These are phyloP conservation scores for Xylaria hypoxylon DNA, from an alignment of 2,329 filamentous ascomycete genomes.

Conservation along the genomic window DNA sequence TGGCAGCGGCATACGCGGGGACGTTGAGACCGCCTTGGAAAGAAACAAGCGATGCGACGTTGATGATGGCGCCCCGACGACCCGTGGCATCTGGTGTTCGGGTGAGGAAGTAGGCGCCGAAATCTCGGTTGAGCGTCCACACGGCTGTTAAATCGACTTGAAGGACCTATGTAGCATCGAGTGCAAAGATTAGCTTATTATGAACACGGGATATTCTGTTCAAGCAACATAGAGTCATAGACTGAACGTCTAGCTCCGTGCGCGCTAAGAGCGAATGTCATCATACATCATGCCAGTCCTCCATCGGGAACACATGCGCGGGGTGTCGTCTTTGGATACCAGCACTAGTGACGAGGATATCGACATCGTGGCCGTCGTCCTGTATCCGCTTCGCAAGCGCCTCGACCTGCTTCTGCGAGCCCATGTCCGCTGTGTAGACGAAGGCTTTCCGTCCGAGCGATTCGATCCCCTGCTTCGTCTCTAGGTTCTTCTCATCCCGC, in stretches of 20 bases:
- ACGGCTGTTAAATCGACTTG: slow-evolving; percentile 88
- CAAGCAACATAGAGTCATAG: not conserved
- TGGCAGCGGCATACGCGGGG: slow-evolving; percentile 86
- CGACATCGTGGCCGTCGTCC: slow-evolving; percentile 71
- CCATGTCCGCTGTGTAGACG: slow-evolving; percentile 77
- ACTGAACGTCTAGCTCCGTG: not conserved
- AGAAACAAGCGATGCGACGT: slow-evolving; percentile 81
- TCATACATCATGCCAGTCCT: slow-evolving; percentile 79
- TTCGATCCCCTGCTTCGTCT: slow-evolving; percentile 71
- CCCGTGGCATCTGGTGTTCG: slow-evolving; percentile 64
- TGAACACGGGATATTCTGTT: not conserved
- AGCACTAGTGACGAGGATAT: slow-evolving; percentile 85
- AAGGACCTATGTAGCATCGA: slow-evolving; percentile 55
- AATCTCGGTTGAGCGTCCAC: slow-evolving; percentile 81
- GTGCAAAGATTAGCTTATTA: not conserved
- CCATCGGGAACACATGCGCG: slow-evolving; percentile 78
- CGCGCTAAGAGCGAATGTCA: not conserved
- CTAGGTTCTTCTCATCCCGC: slow-evolving; percentile 56
- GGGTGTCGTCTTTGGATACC: slow-evolving; percentile 85
- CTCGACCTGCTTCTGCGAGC: slow-evolving; percentile 67
- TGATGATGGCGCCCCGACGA: slow-evolving; percentile 80
- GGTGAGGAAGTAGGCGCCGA: slow-evolving; percentile 81
- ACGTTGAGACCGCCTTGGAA: slow-evolving; percentile 91
- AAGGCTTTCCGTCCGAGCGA: slow-evolving; percentile 72
- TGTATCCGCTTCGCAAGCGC: slow-evolving; percentile 70